phyloP scores from a whole-genome alignment of 164 flowering plant genomes.

The Tinospora cordifolia region DNA sequence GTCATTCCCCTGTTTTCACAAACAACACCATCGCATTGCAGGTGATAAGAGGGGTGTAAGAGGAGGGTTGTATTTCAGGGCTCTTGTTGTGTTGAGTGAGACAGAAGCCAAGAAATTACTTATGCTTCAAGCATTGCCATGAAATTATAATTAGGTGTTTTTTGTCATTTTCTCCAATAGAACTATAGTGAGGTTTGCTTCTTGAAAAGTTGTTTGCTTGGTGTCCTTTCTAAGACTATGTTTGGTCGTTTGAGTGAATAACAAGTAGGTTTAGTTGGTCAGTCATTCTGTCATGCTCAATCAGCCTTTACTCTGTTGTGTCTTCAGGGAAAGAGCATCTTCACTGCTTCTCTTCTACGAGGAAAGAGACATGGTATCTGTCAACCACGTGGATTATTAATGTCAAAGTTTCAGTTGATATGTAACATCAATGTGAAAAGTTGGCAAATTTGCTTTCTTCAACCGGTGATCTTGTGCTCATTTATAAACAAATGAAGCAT shows the following conservation, averaged over 20 bases:
- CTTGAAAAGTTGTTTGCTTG: not conserved
- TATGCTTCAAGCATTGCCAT: slow-evolving; percentile 30
- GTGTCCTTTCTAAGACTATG: not conserved
- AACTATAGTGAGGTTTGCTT: not conserved
- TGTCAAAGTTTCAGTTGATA: not conserved
- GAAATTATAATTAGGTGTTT: not conserved
- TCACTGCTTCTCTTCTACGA: not conserved
- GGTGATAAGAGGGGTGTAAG: slow-evolving; percentile 9
- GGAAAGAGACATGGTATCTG: too few relatives aligned
- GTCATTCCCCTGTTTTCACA: slow-evolving; percentile 20
- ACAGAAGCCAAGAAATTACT: slow-evolving; percentile 36
- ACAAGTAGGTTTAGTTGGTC: slow-evolving; percentile 7
- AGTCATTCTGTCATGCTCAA: slow-evolving; percentile 10
- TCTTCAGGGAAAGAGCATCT: not conserved
- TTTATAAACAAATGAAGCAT: too few relatives aligned
- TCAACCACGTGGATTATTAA: not conserved
- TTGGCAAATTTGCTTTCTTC: not conserved
- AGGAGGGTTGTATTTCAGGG: slow-evolving; percentile 4
- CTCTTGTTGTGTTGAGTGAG: slow-evolving; percentile 26
- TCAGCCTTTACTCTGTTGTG: not conserved
- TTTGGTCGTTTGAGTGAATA: slow-evolving; percentile 14
- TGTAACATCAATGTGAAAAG: not conserved
- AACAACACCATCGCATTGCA: slow-evolving; percentile 5
- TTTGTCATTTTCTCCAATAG: not conserved
- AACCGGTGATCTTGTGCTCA: too few relatives aligned